phyloP scores from a whole-genome alignment of 352 stramenopile species.

The Albugo laibachii region DNA sequence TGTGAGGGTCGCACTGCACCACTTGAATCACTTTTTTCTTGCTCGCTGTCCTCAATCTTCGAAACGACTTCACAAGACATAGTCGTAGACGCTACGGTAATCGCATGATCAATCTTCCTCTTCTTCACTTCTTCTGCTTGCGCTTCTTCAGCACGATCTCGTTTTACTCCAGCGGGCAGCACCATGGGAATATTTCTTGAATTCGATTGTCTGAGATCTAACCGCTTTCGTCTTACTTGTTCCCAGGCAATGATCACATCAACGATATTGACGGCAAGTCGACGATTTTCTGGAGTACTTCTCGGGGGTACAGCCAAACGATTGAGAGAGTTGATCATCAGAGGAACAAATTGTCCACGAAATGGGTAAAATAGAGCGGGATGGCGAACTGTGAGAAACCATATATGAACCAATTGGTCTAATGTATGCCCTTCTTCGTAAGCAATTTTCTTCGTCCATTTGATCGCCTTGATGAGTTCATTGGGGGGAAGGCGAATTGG shows the following conservation, averaged over 20 bases:
- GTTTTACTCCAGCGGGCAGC: constrained; percentile 1
- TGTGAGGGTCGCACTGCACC: constrained; percentile 7
- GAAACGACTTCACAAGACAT: constrained; percentile 11
- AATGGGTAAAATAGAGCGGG: constrained; percentile 85
- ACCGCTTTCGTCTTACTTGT: constrained; percentile 53
- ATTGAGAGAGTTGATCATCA: constrained; percentile 94
- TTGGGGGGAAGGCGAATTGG: constrained; percentile 70
- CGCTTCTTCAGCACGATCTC: background rate
- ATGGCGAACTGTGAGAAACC: constrained; percentile 91
- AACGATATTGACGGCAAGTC: constrained; percentile 86
- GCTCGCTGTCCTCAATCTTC: constrained; percentile 7
- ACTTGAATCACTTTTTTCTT: constrained; percentile 1
- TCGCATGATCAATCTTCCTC: background rate
- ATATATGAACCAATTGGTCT: constrained; percentile 93
- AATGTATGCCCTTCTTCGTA: constrained; percentile 94
- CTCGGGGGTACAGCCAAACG: constrained; percentile 89
- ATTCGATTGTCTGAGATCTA: constrained; percentile 8
- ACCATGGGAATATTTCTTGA: background rate
- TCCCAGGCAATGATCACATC: constrained; percentile 95
- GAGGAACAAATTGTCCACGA: constrained; percentile 83
- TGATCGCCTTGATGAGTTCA: constrained; percentile 92
- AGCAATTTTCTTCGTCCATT: constrained; percentile 95
- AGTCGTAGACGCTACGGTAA: constrained; percentile 1
- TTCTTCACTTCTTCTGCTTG: background rate
- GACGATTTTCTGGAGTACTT: constrained; percentile 81